These are phyloP conservation scores for Kokia cookei DNA, from an alignment of 441 rosid species.

Conservation along the genomic window DNA sequence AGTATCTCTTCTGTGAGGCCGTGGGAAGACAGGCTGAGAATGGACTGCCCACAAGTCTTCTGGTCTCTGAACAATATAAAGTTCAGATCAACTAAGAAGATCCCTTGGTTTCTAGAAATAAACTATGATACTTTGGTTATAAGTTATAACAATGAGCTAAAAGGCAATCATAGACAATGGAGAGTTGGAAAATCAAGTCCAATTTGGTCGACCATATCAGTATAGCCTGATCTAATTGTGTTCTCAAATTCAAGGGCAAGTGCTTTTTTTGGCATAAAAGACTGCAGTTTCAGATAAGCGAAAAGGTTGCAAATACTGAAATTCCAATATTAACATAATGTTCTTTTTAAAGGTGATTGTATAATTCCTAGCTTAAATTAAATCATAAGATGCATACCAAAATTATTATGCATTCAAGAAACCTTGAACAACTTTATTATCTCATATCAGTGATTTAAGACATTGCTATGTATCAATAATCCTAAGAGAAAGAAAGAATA, in stretches of 20 bases:
- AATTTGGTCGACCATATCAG: not conserved
- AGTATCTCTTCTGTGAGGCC: slow-evolving; percentile 75
- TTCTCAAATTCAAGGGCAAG: not conserved
- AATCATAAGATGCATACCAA: not conserved
- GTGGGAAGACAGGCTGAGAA: slow-evolving; percentile 71
- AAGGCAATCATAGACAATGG: not conserved
- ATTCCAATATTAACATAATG: not conserved
- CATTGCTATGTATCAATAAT: not conserved
- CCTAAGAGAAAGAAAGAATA: slow-evolving; percentile 28
- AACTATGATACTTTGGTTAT: not conserved
- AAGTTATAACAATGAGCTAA: not conserved
- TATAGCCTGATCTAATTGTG: not conserved
- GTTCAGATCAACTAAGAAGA: slow-evolving; percentile 9
- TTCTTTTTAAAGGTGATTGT: not conserved
- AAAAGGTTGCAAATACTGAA: not conserved
- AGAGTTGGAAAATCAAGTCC: not conserved
- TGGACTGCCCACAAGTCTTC: slow-evolving; percentile 95
- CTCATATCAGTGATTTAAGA: not conserved
- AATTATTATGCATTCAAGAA: not conserved
- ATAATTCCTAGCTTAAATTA: not conserved
- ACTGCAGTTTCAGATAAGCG: not conserved
- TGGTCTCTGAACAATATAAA: slow-evolving; percentile 52
- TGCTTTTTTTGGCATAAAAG: not conserved
- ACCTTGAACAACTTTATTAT: not conserved
- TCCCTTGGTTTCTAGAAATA: not conserved